phyloP scores from a whole-genome alignment of 805 yeast genomes.

The Pichia nanzhaoensis region DNA sequence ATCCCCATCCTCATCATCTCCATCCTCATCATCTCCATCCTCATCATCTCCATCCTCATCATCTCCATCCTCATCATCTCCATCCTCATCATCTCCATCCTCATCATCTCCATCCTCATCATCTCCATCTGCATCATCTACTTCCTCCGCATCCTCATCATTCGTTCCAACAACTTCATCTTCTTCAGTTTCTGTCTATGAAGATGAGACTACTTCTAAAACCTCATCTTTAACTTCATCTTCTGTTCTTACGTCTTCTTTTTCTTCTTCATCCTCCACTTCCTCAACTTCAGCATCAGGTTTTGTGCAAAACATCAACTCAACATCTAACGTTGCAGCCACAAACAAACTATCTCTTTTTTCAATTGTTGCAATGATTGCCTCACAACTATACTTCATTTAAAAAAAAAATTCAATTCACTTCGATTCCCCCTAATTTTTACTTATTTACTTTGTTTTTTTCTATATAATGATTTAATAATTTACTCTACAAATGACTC shows the following conservation, averaged over 20 bases:
- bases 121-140: background rate
- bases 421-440: too few species aligned
- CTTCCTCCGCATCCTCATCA: slow-evolving; percentile 4
- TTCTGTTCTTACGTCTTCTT: background rate
- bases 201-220: background rate
- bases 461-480: background rate
- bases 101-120: background rate
- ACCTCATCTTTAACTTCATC: background rate
- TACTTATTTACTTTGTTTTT: background rate
- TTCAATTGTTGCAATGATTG: background rate
- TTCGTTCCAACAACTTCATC: background rate
- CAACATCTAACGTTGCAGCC: background rate
- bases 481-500: too few species aligned
- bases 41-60: background rate
- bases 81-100: background rate
- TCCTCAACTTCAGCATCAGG: slow-evolving; percentile 1
- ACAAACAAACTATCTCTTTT: background rate
- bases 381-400: slow-evolving; percentile 5
- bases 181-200: too few species aligned
- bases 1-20: background rate
- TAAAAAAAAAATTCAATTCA: background rate
- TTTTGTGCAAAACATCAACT: slow-evolving; percentile 4
- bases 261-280: slow-evolving; percentile 1
- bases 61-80: background rate
- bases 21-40: background rate